Conservation (phyloP, 805 yeast genomes). For the Nadsonia fulvescens region DNA sequence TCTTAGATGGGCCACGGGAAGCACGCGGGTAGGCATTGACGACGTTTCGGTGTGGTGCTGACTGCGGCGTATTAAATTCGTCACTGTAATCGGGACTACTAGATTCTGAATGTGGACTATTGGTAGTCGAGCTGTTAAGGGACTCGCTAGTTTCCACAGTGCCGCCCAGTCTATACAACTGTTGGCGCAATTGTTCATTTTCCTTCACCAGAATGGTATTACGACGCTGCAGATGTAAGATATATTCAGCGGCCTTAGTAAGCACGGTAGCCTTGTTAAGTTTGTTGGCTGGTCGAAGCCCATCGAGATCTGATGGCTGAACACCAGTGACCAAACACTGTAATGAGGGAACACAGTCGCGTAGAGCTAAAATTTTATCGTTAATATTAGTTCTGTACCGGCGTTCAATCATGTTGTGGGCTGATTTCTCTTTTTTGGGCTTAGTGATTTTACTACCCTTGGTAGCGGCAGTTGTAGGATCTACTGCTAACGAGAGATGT, state of each 20-base stretch:
- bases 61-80: too few relatives aligned
- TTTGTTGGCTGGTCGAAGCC: slow-evolving; percentile 56
- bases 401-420: slow-evolving; percentile 69
- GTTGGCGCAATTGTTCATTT: slow-evolving; percentile 27
- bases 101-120: too few relatives aligned
- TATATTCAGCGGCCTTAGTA: slow-evolving; percentile 66
- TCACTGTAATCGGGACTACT: too few relatives aligned
- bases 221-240: slow-evolving; percentile 47
- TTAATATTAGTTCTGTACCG: slow-evolving; percentile 66
- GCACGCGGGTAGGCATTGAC: too few relatives aligned
- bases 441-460: too few relatives aligned
- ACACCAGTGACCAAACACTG: slow-evolving; percentile 36
- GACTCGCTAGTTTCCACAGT: too few relatives aligned
- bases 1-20: too few relatives aligned
- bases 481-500: too few relatives aligned
- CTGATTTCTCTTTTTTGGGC: slow-evolving; percentile 31
- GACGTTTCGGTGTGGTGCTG: too few relatives aligned
- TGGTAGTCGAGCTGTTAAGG: too few relatives aligned
- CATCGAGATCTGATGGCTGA: slow-evolving; percentile 38
- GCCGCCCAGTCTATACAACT: too few relatives aligned
- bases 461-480: too few relatives aligned
- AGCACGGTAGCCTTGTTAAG: slow-evolving; percentile 64
- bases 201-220: slow-evolving; percentile 35
- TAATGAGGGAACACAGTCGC: slow-evolving; percentile 65
- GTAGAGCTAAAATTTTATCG: slow-evolving; percentile 44